These are phyloP conservation scores for Sordaria brevicollis DNA, from an alignment of 495 filamentous ascomycete species.

Conservation along the genomic window DNA sequence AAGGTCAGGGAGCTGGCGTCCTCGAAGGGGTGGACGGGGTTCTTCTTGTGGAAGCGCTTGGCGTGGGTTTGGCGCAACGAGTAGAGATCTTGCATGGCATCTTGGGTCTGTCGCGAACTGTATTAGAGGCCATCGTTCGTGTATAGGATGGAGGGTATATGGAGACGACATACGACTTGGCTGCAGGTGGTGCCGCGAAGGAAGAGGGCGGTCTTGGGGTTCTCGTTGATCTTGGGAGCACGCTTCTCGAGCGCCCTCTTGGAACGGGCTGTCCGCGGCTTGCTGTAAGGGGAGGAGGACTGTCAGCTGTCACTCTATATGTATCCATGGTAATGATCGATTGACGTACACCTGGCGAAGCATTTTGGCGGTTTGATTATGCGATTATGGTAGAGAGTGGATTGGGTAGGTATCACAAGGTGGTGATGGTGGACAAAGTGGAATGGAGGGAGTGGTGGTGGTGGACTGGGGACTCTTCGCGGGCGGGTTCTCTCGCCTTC, in stretches of 20 bases:
- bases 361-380: conserved; percentile 10
- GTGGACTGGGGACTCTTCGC: neutral
- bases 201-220: conserved; percentile 76
- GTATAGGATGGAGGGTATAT: neutral
- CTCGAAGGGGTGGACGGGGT: conserved; percentile 80
- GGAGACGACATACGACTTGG: conserved; percentile 39
- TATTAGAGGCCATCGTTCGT: neutral
- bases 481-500: neutral
- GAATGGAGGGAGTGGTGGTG: neutral
- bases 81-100: conserved; percentile 72
- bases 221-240: conserved; percentile 79
- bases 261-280: conserved; percentile 87
- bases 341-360: conserved; percentile 24
- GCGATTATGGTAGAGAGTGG: neutral
- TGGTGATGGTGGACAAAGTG: neutral
- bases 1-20: conserved; percentile 79
- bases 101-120: conserved; percentile 36
- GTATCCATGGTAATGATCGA: neutral
- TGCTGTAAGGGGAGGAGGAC: conserved; percentile 37
- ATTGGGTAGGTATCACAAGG: neutral
- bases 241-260: conserved; percentile 86
- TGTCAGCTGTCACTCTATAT: neutral
- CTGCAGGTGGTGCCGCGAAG: conserved; percentile 76
- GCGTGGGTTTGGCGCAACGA: conserved; percentile 67
- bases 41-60: conserved; percentile 91